A percentile compares a stretch with the other conserved stretches of the same genome.
phyloP scores from a whole-genome alignment of 352 stramenopile species.

The Globisporangium rhizosaccharum region DNA sequence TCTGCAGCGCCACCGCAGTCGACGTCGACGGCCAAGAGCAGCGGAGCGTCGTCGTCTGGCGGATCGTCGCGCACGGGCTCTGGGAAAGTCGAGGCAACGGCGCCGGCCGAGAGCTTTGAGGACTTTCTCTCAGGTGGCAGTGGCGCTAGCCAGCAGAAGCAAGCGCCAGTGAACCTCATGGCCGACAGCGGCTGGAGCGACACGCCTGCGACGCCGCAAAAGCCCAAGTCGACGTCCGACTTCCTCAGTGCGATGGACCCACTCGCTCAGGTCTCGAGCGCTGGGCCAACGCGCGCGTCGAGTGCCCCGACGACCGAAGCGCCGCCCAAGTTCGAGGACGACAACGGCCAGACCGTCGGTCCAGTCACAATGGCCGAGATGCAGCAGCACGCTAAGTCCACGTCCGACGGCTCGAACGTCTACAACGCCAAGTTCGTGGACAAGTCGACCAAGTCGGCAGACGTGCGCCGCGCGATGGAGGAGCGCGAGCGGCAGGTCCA shows the following conservation, averaged over 20 bases:
- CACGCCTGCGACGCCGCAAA: constrained; percentile 20
- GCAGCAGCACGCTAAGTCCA: constrained; percentile 53
- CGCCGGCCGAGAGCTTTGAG: constrained; percentile 46
- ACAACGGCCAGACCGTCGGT: constrained; percentile 71
- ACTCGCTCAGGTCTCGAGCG: constrained; percentile 33
- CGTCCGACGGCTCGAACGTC: constrained; percentile 76
- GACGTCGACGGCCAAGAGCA: neutral
- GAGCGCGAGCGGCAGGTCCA: constrained; percentile 72
- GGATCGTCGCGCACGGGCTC: constrained; percentile 29
- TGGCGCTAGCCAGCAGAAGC: constrained; percentile 4
- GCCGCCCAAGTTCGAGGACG: constrained; percentile 72
- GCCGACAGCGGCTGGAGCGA: constrained; percentile 51
- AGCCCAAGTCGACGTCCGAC: constrained; percentile 24
- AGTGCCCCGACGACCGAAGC: constrained; percentile 18
- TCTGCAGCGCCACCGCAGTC: neutral
- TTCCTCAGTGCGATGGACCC: constrained; percentile 72
- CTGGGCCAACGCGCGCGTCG: constrained; percentile 10
- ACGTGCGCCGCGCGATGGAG: constrained; percentile 80
- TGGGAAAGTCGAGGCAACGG: constrained; percentile 16
- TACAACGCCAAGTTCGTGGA: constrained; percentile 84
- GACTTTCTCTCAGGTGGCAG: constrained; percentile 67
- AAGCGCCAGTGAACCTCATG: constrained; percentile 66
- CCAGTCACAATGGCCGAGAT: constrained; percentile 83
- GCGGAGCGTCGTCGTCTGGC: neutral
- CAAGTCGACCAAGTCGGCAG: constrained; percentile 74